These are phyloP conservation scores for Rhizophagus prolifer DNA, from an alignment of 192 early-diverging fungal species.

Conservation along the genomic window DNA sequence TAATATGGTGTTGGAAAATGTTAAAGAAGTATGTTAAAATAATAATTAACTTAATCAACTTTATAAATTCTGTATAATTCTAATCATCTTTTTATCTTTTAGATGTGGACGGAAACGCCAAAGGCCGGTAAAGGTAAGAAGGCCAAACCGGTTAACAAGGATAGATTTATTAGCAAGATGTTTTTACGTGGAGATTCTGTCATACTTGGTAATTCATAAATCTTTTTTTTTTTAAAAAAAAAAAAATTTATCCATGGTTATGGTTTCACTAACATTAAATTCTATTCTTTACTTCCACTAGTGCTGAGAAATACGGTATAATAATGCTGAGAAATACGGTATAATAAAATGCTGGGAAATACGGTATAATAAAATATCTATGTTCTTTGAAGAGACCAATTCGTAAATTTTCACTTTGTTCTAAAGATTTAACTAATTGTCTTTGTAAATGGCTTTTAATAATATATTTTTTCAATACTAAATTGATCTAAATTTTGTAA, in stretches of 20 bases:
- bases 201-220: constrained; percentile 64
- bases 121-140: constrained; percentile 93
- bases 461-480: too few species aligned
- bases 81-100: constrained; percentile 14
- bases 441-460: neutral
- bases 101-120: constrained; percentile 98
- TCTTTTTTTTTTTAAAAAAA: neutral
- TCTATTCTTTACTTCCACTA: constrained; percentile 1
- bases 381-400: neutral
- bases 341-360: constrained; percentile 46
- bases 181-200: constrained; percentile 98
- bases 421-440: neutral
- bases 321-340: constrained; percentile 44
- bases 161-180: constrained; percentile 97
- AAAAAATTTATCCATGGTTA: too few species aligned
- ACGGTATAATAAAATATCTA: constrained; percentile 37
- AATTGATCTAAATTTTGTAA: too few species aligned
- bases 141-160: constrained; percentile 95
- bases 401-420: neutral
- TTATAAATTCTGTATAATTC: neutral
- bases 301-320: constrained; percentile 49
- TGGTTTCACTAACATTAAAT: neutral
- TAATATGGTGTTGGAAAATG: constrained; percentile 99
- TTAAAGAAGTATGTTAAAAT: constrained; percentile 76
- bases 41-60: neutral